Percentiles rank a stretch among this genome's conserved stretches.
Evolutionary conservation across 495 filamentous ascomycete genomes (phyloP).

Genomic region (Evernia prunastri): DNA sequence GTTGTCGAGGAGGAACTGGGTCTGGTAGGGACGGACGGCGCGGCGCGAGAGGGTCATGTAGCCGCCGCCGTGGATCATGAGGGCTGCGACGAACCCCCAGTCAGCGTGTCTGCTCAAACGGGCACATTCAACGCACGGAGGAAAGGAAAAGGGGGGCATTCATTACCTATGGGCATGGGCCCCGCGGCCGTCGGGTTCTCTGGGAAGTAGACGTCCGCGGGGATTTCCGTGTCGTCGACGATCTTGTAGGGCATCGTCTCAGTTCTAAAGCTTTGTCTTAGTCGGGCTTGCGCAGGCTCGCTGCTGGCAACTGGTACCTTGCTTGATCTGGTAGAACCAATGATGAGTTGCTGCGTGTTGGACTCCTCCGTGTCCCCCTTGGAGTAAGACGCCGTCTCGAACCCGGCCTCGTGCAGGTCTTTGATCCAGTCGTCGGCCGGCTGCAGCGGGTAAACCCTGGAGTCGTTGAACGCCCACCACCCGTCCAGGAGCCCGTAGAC

Average conservation of each 20-base stretch:
- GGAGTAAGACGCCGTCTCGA: slow-evolving; percentile 45
- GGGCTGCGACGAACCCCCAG: slow-evolving; percentile 31
- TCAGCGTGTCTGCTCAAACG: not conserved
- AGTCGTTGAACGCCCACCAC: slow-evolving; percentile 50
- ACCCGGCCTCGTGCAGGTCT: slow-evolving; percentile 38
- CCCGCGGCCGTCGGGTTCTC: not conserved
- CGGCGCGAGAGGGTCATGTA: slow-evolving; percentile 42
- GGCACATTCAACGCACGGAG: no score
- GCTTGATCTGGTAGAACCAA: slow-evolving; percentile 20
- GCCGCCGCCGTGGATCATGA: slow-evolving; percentile 48
- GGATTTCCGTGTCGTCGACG: slow-evolving; percentile 26
- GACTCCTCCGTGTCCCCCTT: slow-evolving; percentile 35
- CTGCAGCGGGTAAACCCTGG: slow-evolving; percentile 39
- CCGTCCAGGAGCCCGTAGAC: slow-evolving; percentile 45
- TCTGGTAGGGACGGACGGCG: slow-evolving; percentile 41
- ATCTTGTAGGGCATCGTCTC: slow-evolving; percentile 37
- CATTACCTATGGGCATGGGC: slow-evolving; percentile 24
- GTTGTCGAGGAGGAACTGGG: slow-evolving; percentile 31
- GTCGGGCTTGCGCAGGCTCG: not conserved
- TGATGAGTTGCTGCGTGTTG: slow-evolving; percentile 25
- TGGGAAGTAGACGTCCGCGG: slow-evolving; percentile 39
- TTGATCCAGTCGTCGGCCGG: slow-evolving; percentile 33
- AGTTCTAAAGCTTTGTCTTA: slow-evolving; percentile 13
- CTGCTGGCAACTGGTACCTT: slow-evolving; percentile 3
- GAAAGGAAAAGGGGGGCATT: no score